phyloP scores from a whole-genome alignment of 2,329 filamentous ascomycete genomes.

The Aspergillus sojae region DNA sequence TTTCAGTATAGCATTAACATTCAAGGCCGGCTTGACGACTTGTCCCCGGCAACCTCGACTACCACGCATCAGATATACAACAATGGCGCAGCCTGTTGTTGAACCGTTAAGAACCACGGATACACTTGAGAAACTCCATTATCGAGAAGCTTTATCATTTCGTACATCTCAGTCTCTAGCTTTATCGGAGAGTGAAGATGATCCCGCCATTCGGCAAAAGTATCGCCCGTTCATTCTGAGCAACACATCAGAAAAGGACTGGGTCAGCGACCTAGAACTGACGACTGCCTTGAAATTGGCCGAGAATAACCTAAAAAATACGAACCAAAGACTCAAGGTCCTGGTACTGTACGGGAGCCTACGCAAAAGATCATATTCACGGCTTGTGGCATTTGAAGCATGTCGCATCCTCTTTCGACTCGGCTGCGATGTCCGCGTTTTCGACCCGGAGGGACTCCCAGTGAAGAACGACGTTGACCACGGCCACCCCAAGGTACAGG shows the following conservation, averaged over 20 bases:
- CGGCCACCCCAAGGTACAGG: constrained; percentile 62
- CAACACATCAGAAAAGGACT: constrained; percentile 50
- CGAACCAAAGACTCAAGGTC: constrained; percentile 53
- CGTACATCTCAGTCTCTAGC: background rate
- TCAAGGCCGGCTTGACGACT: too few species aligned
- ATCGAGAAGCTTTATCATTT: background rate
- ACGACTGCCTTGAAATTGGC: constrained; percentile 56
- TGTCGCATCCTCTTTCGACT: constrained; percentile 64
- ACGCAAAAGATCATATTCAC: constrained; percentile 60
- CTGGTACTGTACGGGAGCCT: constrained; percentile 66
- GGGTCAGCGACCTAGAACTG: constrained; percentile 61
- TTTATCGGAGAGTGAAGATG: constrained; percentile 48
- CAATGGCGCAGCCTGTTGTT: background rate
- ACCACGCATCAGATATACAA: background rate
- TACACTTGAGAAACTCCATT: background rate
- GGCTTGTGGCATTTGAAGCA: constrained; percentile 62
- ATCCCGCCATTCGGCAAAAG: constrained; percentile 45
- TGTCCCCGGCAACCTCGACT: too few species aligned
- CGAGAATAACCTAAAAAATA: constrained; percentile 47
- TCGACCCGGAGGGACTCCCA: constrained; percentile 60
- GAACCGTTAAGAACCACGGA: background rate
- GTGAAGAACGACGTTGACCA: constrained; percentile 66
- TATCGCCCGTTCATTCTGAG: constrained; percentile 62
- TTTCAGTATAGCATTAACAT: too few species aligned
- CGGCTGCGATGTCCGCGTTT: constrained; percentile 68